A percentile compares a stretch with the other conserved stretches of the same genome.
phyloP scores from a whole-genome alignment of 106 monocot species.

The Posidonia australis region DNA sequence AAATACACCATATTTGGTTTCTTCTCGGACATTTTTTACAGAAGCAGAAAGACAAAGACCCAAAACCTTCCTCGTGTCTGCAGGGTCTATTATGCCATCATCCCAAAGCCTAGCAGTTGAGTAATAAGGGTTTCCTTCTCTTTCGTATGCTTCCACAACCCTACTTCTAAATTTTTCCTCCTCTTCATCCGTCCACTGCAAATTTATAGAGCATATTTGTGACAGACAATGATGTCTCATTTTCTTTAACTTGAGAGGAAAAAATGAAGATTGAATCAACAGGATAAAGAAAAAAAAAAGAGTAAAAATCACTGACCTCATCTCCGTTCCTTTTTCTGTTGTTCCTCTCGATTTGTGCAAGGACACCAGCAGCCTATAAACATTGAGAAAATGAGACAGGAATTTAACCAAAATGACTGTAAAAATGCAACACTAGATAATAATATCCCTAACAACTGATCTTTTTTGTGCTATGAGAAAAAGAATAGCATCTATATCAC shows the following conservation, averaged over 20 bases:
- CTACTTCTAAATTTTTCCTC: constrained; percentile 63
- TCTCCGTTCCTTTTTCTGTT: constrained; percentile 78
- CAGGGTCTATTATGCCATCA: constrained; percentile 95
- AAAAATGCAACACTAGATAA: too few species aligned
- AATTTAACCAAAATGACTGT: too few species aligned
- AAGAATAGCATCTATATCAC: too few species aligned
- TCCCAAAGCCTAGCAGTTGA: constrained; percentile 98
- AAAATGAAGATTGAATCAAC: not conserved
- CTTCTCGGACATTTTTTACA: constrained; percentile 34
- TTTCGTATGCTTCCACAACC: constrained; percentile 89
- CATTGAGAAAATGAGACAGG: not conserved
- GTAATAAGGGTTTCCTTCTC: constrained; percentile 90
- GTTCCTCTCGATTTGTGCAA: constrained; percentile 94
- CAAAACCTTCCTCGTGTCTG: constrained; percentile 75
- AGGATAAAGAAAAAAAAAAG: not conserved
- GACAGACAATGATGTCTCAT: not conserved
- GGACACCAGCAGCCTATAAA: constrained; percentile 91
- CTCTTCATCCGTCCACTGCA: constrained; percentile 80
- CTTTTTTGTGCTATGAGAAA: too few species aligned
- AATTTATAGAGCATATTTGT: not conserved
- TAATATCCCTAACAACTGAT: too few species aligned
- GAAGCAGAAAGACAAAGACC: constrained; percentile 75
- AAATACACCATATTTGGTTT: constrained; percentile 91
- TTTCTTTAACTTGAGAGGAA: not conserved
- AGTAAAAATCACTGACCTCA: constrained; percentile 26